Conservation (phyloP, 2,329 filamentous ascomycete genomes). For the Ophiocordyceps robertsii region DNA sequence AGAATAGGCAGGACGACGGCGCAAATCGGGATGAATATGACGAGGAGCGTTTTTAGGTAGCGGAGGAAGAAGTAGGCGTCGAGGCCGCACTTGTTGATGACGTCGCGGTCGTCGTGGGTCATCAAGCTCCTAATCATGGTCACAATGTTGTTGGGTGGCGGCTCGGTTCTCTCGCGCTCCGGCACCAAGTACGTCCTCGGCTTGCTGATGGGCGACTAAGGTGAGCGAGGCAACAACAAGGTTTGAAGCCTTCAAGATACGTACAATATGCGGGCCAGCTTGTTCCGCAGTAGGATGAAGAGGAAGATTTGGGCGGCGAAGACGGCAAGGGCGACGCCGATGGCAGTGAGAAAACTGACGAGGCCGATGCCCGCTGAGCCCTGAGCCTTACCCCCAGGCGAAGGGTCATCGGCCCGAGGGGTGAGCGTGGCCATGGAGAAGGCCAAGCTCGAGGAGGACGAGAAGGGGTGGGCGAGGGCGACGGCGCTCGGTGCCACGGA, state of each 20-base stretch:
- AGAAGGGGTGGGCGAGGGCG: not conserved
- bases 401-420: not conserved
- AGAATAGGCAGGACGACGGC: slow-evolving; percentile 70
- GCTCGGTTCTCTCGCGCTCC: slow-evolving; percentile 67
- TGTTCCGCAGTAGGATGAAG: slow-evolving; percentile 69
- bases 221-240: not conserved
- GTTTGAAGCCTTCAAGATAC: slow-evolving; percentile 14
- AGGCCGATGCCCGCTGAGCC: slow-evolving; percentile 29
- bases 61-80: slow-evolving; percentile 97
- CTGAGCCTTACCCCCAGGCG: slow-evolving; percentile 15
- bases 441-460: not conserved
- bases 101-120: slow-evolving; percentile 58
- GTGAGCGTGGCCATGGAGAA: not conserved
- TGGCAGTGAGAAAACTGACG: slow-evolving; percentile 45
- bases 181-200: slow-evolving; percentile 78
- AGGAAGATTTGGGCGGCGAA: slow-evolving; percentile 51
- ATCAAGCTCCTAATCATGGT: slow-evolving; percentile 46
- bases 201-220: slow-evolving; percentile 35
- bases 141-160: slow-evolving; percentile 47
- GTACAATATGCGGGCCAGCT: slow-evolving; percentile 71
- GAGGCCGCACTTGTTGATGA: slow-evolving; percentile 90
- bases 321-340: slow-evolving; percentile 47
- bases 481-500: not conserved
- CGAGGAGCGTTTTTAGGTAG: slow-evolving; percentile 62
- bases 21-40: slow-evolving; percentile 82